Evolutionary conservation across 176 grass and related monocot species (phyloP).

Genomic region (Poa pratensis): DNA sequence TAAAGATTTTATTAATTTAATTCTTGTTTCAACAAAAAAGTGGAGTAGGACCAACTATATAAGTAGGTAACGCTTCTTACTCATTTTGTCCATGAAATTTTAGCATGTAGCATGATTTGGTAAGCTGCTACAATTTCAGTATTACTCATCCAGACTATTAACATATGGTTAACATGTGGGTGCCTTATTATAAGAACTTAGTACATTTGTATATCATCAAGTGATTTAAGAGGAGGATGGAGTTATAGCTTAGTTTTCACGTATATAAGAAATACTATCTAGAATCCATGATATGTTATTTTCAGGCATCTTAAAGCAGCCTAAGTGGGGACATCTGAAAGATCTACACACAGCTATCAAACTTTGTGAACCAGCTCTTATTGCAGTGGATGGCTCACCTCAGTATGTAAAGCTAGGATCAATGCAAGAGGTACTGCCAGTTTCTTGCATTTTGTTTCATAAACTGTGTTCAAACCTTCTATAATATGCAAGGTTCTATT

Average conservation of each 20-base stretch:
- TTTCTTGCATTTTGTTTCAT: conserved; percentile 31
- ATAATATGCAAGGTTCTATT: neutral
- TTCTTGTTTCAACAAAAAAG: conserved; percentile 33
- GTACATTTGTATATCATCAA: conserved; percentile 22
- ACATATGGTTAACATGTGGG: conserved; percentile 13
- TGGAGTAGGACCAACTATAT: neutral
- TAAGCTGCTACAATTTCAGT: neutral
- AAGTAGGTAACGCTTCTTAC: neutral
- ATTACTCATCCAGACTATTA: conserved; percentile 12
- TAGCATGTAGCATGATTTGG: neutral
- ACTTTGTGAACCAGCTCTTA: conserved; percentile 94
- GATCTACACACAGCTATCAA: conserved; percentile 89
- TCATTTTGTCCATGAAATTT: neutral
- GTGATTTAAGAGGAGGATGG: neutral
- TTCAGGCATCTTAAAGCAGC: conserved; percentile 85
- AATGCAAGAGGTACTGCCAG: conserved; percentile 81
- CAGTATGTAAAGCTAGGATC: conserved; percentile 91
- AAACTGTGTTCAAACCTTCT: conserved; percentile 34
- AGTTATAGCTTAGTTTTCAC: neutral
- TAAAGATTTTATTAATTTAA: conserved; percentile 18
- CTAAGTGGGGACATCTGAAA: conserved; percentile 95
- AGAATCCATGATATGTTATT: conserved; percentile 36
- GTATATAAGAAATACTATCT: conserved; percentile 7
- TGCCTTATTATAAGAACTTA: conserved; percentile 2
- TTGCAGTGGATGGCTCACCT: conserved; percentile 70